These are phyloP conservation scores for Phaseolus lunatus DNA, from an alignment of 306 rosid genomes.

Conservation along the genomic window DNA sequence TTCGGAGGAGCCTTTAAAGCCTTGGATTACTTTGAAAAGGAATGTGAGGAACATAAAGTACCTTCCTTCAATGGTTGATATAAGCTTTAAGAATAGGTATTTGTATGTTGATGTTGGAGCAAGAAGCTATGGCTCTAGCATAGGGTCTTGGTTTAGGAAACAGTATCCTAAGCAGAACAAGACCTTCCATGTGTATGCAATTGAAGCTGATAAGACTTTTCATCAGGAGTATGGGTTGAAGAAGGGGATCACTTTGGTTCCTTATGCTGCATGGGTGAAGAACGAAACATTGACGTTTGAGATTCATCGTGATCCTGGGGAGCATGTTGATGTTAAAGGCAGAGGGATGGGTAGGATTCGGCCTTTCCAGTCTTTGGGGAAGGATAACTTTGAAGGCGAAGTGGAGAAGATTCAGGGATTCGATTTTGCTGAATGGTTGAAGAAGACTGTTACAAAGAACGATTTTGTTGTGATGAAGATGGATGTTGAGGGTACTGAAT, in stretches of 20 bases:
- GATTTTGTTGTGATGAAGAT: slow-evolving; percentile 98
- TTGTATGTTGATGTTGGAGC: slow-evolving; percentile 97
- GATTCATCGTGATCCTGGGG: slow-evolving; percentile 80
- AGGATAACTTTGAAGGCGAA: slow-evolving; percentile 59
- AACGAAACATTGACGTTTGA: slow-evolving; percentile 84
- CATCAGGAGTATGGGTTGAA: slow-evolving; percentile 82
- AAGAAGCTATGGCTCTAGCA: slow-evolving; percentile 92
- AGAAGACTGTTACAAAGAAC: slow-evolving; percentile 67
- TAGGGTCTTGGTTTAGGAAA: slow-evolving; percentile 96
- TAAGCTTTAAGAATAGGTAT: slow-evolving; percentile 84
- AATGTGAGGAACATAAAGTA: slow-evolving; percentile 77
- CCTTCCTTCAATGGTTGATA: slow-evolving; percentile 83
- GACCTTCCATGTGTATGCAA: slow-evolving; percentile 89
- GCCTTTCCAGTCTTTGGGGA: slow-evolving; percentile 53
- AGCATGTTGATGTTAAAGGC: slow-evolving; percentile 67
- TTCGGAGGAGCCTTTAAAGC: slow-evolving; percentile 80
- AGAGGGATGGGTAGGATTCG: slow-evolving; percentile 99
- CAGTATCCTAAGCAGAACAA: slow-evolving; percentile 96
- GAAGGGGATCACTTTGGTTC: slow-evolving; percentile 73
- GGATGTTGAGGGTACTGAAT: slow-evolving; percentile 98
- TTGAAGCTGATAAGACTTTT: slow-evolving; percentile 87
- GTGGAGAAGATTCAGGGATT: slow-evolving; percentile 87
- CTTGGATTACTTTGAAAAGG: slow-evolving; percentile 91
- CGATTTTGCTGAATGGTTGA: slow-evolving; percentile 87
- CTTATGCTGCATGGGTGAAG: slow-evolving; percentile 97